These are phyloP conservation scores for Penicillium desertorum DNA, from an alignment of 495 filamentous ascomycete genomes.

Conservation along the genomic window DNA sequence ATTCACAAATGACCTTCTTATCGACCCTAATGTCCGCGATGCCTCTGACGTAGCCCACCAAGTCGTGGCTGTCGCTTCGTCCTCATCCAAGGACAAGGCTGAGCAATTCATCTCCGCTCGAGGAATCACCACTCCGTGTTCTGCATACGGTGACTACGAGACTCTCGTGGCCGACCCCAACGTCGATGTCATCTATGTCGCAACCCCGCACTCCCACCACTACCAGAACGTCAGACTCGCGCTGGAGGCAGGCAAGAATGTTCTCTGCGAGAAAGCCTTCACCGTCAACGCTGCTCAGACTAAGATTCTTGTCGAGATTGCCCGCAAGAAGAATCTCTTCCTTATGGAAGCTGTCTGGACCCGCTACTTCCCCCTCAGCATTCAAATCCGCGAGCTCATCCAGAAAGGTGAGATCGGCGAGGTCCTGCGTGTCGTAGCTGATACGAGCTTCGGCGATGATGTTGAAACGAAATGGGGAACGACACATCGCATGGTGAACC, in stretches of 20 bases:
- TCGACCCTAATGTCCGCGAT: constrained; percentile 68
- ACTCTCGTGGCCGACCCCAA: constrained; percentile 74
- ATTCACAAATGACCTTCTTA: constrained; percentile 82
- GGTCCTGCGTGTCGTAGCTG: constrained; percentile 74
- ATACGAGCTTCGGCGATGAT: constrained; percentile 56
- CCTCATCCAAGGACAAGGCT: constrained; percentile 66
- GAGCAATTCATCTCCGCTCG: constrained; percentile 68
- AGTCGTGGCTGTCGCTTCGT: constrained; percentile 80
- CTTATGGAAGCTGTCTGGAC: constrained; percentile 98
- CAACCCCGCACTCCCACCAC: constrained; percentile 94
- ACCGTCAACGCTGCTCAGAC: constrained; percentile 86
- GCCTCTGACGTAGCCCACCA: constrained; percentile 75
- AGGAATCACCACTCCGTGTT: constrained; percentile 61
- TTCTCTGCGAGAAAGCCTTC: constrained; percentile 91
- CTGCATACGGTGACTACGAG: constrained; percentile 77
- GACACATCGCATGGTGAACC: constrained; percentile 79
- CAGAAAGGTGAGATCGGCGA: constrained; percentile 68
- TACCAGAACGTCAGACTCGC: constrained; percentile 86
- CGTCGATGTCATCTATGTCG: constrained; percentile 88
- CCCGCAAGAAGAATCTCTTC: constrained; percentile 79
- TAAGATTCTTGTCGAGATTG: constrained; percentile 69
- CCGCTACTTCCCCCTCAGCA: constrained; percentile 79
- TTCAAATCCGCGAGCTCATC: constrained; percentile 72
- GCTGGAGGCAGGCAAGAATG: constrained; percentile 79
- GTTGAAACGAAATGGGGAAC: constrained; percentile 54